phyloP scores from a whole-genome alignment of 208 protist species.

The Porcisia hertigi region DNA sequence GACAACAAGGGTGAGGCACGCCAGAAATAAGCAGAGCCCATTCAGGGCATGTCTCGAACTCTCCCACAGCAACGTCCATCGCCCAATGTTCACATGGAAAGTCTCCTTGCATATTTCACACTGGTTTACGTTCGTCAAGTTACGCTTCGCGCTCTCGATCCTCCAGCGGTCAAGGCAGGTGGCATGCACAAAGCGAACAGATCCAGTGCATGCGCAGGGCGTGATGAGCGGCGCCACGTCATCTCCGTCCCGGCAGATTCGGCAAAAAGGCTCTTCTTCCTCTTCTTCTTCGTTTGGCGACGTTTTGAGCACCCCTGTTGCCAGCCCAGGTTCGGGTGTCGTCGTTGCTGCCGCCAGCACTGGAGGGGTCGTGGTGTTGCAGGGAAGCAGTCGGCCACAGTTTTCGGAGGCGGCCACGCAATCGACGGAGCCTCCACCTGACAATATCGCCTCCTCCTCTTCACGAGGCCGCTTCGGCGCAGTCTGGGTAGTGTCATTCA shows the following conservation, averaged over 20 bases:
- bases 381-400: neutral
- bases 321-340: neutral
- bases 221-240: constrained; percentile 63
- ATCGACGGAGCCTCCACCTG: neutral
- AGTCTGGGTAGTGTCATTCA: neutral
- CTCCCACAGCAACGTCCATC: constrained; percentile 45
- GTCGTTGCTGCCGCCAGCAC: neutral
- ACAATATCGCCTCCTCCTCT: constrained; percentile 4
- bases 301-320: neutral
- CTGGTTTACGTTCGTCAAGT: constrained; percentile 63
- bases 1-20: constrained; percentile 34
- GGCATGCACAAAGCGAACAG: constrained; percentile 76
- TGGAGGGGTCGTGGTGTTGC: neutral
- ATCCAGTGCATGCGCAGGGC: constrained; percentile 77
- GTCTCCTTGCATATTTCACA: constrained; percentile 82
- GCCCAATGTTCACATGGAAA: constrained; percentile 56
- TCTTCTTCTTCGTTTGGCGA: constrained; percentile 29
- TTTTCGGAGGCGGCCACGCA: neutral
- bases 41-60: constrained; percentile 45
- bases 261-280: constrained; percentile 67
- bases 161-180: constrained; percentile 83
- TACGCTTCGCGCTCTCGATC: constrained; percentile 68
- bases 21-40: constrained; percentile 38
- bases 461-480: neutral
- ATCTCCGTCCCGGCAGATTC: constrained; percentile 70